These are phyloP conservation scores for Cucurbita argyrosperma DNA, from an alignment of 306 rosid genomes.

Conservation along the genomic window DNA sequence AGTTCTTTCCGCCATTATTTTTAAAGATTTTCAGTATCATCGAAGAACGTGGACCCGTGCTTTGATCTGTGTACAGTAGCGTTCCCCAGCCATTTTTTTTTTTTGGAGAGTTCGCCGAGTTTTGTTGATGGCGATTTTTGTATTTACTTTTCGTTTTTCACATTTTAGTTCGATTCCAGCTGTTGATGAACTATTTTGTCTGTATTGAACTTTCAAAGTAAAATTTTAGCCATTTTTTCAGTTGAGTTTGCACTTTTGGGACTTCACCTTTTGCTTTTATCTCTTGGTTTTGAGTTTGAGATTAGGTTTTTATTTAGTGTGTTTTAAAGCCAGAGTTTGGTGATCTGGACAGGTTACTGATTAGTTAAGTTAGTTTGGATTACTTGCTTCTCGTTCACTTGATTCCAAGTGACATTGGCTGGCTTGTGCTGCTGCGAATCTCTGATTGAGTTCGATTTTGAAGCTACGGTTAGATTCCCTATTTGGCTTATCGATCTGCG, in stretches of 20 bases:
- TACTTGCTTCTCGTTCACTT: constrained; percentile 18
- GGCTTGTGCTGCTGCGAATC: constrained; percentile 15
- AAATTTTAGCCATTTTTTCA: constrained; percentile 6
- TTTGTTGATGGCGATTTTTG: constrained; percentile 1
- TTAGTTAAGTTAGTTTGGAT: constrained; percentile 14
- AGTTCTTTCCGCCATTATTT: constrained; percentile 12
- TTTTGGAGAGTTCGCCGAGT: constrained; percentile 33
- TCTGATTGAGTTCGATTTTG: constrained; percentile 17
- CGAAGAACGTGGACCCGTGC: constrained; percentile 12
- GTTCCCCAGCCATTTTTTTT: constrained; percentile 31
- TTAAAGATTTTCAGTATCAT: constrained; percentile 4
- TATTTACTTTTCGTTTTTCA: constrained; percentile 2
- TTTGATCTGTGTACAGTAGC: constrained; percentile 33
- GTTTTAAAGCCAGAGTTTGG: not conserved
- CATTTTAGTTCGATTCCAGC: constrained; percentile 9
- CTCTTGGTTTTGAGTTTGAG: constrained; percentile 11
- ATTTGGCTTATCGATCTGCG: constrained; percentile 14
- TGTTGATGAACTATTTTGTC: constrained; percentile 4
- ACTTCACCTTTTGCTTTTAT: constrained; percentile 8
- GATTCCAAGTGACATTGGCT: constrained; percentile 13
- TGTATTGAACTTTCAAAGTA: constrained; percentile 5
- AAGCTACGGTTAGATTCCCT: constrained; percentile 28
- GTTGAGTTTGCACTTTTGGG: constrained; percentile 10
- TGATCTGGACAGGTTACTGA: constrained; percentile 22
- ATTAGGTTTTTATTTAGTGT: not conserved